Percentiles rank a stretch among this genome's conserved stretches.
Conservation (phyloP, 1,284 basidiomycete species). For the Thelephora terrestris region DNA sequence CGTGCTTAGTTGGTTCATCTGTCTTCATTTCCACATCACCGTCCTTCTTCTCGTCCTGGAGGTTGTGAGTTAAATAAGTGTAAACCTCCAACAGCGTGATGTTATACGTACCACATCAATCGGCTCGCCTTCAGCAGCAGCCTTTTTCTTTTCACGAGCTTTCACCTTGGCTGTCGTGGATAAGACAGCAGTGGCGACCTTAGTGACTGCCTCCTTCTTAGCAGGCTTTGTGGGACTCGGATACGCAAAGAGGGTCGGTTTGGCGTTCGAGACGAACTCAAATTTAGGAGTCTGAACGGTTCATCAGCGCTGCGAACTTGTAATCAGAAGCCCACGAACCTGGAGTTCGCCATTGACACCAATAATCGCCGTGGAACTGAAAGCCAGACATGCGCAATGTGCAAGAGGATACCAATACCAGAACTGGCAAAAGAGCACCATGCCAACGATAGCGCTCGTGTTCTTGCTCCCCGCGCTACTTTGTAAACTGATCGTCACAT, state of each 20-base stretch:
- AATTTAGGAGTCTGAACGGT: slow-evolving; percentile 71
- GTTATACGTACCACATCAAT: slow-evolving; percentile 69
- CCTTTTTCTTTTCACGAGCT: slow-evolving; percentile 85
- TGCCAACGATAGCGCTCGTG: slow-evolving; percentile 89
- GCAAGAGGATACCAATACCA: slow-evolving; percentile 99
- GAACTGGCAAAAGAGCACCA: slow-evolving; percentile 94
- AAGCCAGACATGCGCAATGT: slow-evolving; percentile 86
- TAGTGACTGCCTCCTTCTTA: slow-evolving; percentile 83
- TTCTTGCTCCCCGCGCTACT: slow-evolving; percentile 87
- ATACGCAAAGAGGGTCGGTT: slow-evolving; percentile 85
- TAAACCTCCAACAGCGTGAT: slow-evolving; percentile 2
- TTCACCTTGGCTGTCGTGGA: slow-evolving; percentile 93
- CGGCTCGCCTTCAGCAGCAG: slow-evolving; percentile 63
- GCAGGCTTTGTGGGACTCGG: slow-evolving; percentile 76
- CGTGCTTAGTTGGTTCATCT: slow-evolving; percentile 42
- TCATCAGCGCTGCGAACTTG: slow-evolving; percentile 1
- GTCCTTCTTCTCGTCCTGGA: slow-evolving; percentile 54
- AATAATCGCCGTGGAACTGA: slow-evolving; percentile 90
- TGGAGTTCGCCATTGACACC: slow-evolving; percentile 79
- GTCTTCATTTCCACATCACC: slow-evolving; percentile 67
- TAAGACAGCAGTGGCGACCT: slow-evolving; percentile 86
- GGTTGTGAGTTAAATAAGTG: slow-evolving; percentile 4
- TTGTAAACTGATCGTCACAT: slow-evolving; percentile 87
- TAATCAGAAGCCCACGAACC: slow-evolving; percentile 31
- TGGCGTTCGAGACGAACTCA: slow-evolving; percentile 81